Evolutionary conservation across 176 grass and related monocot genomes (phyloP).

Genomic region (Triticum urartu): DNA sequence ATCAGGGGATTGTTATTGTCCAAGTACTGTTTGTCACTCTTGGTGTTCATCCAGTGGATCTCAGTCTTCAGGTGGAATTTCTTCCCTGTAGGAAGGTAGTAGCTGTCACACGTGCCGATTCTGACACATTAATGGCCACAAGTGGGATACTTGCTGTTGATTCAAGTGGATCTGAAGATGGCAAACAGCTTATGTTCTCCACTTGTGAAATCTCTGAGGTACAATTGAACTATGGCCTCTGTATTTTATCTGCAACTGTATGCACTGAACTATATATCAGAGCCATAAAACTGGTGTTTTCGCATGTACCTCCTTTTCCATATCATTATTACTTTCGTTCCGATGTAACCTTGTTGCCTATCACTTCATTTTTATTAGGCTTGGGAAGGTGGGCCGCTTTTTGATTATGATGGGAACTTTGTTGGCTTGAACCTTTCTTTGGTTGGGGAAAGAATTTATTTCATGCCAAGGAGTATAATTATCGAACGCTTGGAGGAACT

Average conservation of each 20-base stretch:
- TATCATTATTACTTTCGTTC: neutral
- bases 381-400: constrained; percentile 27
- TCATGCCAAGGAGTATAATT: neutral
- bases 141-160: neutral
- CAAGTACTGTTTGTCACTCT: neutral
- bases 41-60: constrained; percentile 17
- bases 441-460: neutral
- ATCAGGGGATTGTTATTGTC: constrained; percentile 24
- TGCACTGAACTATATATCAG: neutral
- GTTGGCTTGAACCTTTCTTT: constrained; percentile 13
- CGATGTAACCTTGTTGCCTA: neutral
- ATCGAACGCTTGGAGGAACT: neutral
- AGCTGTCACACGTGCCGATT: neutral
- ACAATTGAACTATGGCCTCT: neutral
- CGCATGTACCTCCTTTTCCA: constrained; percentile 6
- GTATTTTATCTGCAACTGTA: neutral
- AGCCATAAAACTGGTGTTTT: neutral
- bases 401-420: constrained; percentile 25
- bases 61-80: neutral
- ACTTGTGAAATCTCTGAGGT: constrained; percentile 24
- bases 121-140: constrained; percentile 10
- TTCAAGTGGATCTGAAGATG: neutral
- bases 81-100: neutral
- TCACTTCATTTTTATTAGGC: neutral
- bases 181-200: neutral